Evolutionary conservation across 2,329 filamentous ascomycete genomes (phyloP).

Genomic region (Ceratocystis papillata): DNA sequence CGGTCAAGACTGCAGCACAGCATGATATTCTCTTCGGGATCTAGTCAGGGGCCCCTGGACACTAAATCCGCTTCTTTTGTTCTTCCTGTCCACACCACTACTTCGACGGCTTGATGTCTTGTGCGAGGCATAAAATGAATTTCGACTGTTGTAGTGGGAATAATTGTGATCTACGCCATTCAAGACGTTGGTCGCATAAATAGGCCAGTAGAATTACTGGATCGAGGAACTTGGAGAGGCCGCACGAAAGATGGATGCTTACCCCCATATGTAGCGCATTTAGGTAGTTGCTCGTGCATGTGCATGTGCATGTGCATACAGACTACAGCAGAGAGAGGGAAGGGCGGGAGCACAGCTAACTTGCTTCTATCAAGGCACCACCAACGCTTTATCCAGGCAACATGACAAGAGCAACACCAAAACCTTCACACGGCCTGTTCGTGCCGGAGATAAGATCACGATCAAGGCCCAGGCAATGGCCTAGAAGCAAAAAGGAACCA

Average conservation of each 20-base stretch:
- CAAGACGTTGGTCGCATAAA: neutral
- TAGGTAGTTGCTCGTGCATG: too few species aligned
- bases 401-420: too few species aligned
- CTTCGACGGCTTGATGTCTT: neutral
- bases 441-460: too few species aligned
- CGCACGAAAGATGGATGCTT: too few species aligned
- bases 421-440: too few species aligned
- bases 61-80: neutral
- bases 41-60: neutral
- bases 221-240: neutral
- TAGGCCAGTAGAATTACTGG: too few species aligned
- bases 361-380: neutral
- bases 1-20: neutral
- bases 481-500: neutral
- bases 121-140: neutral
- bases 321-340: neutral
- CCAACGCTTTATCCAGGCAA: neutral
- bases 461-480: too few species aligned
- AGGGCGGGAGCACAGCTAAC: neutral
- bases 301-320: too few species aligned
- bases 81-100: neutral
- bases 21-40: neutral
- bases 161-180: neutral
- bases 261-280: too few species aligned
- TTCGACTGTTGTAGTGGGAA: neutral